A percentile compares a stretch with the other conserved stretches of the same genome.
These are phyloP conservation scores for rapeseed (Brassica napus) DNA, from an alignment of 345 rosid genomes.

Conservation along the genomic window DNA sequence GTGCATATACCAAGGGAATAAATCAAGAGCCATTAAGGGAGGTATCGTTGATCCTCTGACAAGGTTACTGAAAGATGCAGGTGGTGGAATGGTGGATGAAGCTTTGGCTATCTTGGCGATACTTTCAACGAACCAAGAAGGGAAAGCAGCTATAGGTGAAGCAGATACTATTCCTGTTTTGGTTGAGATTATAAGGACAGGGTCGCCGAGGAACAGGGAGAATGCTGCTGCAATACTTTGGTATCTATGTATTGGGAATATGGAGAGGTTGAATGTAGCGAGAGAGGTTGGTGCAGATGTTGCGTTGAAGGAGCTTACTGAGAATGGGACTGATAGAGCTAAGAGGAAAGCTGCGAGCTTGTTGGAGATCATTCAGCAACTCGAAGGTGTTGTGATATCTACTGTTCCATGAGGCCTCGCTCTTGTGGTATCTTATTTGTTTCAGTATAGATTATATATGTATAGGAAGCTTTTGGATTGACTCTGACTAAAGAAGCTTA, in stretches of 20 bases:
- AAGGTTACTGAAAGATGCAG: slow-evolving; percentile 77
- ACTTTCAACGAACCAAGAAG: slow-evolving; percentile 89
- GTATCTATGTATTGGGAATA: slow-evolving; percentile 70
- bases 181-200: slow-evolving; percentile 78
- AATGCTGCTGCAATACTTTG: slow-evolving; percentile 86
- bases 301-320: slow-evolving; percentile 72
- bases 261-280: slow-evolving; percentile 63
- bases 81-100: slow-evolving; percentile 96
- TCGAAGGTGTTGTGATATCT: slow-evolving; percentile 38
- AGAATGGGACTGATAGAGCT: slow-evolving; percentile 94
- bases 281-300: slow-evolving; percentile 74
- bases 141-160: slow-evolving; percentile 71
- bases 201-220: slow-evolving; percentile 92
- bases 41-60: slow-evolving; percentile 82
- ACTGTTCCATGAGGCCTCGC: slow-evolving; percentile 9
- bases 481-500: slow-evolving; percentile 16
- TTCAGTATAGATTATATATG: slow-evolving; percentile 25
- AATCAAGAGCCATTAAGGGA: slow-evolving; percentile 89
- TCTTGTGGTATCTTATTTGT: slow-evolving; percentile 3
- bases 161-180: slow-evolving; percentile 71
- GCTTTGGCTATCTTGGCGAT: slow-evolving; percentile 90
- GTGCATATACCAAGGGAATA: slow-evolving; percentile 93
- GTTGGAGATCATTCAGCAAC: slow-evolving; percentile 67
- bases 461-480: slow-evolving; percentile 14
- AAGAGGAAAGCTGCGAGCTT: slow-evolving; percentile 88